Evolutionary conservation across 805 yeast species (phyloP).

Genomic region (Phaffomyces opuntiae): DNA sequence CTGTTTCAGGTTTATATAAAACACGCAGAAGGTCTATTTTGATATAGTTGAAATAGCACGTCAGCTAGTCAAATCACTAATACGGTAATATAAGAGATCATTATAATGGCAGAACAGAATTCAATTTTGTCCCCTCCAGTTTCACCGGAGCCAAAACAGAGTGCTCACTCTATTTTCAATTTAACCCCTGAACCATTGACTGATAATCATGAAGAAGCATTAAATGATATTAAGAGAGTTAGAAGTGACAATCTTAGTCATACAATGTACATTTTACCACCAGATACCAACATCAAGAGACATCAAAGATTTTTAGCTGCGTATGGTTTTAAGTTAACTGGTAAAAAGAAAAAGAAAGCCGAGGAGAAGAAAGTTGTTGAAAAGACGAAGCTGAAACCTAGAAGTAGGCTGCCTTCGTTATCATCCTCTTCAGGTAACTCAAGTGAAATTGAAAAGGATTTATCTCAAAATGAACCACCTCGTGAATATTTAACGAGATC

Average conservation of each 20-base stretch:
- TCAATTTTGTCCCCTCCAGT: conserved; percentile 13
- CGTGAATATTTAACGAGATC: conserved; percentile 7
- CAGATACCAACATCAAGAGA: neutral
- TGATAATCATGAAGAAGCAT: neutral
- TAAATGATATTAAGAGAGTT: neutral
- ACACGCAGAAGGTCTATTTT: neutral
- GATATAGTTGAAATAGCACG: neutral
- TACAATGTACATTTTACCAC: neutral
- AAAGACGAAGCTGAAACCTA: neutral
- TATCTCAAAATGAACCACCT: neutral
- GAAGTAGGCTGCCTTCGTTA: neutral
- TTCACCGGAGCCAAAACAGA: conserved; percentile 11
- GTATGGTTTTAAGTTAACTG: conserved; percentile 1
- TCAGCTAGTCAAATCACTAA: too few relatives aligned
- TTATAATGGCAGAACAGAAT: neutral
- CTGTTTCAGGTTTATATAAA: neutral
- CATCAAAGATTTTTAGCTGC: conserved; percentile 1
- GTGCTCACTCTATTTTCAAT: neutral
- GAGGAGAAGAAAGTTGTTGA: neutral
- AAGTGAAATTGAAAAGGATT: neutral
- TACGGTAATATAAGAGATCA: too few relatives aligned
- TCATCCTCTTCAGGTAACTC: neutral
- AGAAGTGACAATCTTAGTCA: neutral
- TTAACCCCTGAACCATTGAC: neutral
- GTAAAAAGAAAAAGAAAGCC: neutral